phyloP scores from a whole-genome alignment of 2,329 filamentous ascomycete species.

The Penicillium thymicola region DNA sequence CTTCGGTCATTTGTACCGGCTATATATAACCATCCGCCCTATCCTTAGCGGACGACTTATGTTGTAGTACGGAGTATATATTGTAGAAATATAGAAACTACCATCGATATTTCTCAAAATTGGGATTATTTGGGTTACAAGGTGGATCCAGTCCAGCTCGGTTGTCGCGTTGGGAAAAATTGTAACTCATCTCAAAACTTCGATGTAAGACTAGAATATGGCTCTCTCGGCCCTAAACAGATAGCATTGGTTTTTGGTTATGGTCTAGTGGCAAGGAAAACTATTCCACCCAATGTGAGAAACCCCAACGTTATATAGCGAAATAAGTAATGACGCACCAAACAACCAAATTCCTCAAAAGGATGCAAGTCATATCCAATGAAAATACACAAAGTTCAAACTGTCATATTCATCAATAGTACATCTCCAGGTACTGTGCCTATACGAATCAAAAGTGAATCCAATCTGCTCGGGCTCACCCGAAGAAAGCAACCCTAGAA shows the following conservation, averaged over 20 bases:
- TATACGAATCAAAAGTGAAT: conserved; percentile 24
- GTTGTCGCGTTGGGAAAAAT: neutral
- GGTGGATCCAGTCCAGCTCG: neutral
- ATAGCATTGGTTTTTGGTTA: neutral
- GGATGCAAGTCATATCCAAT: no score
- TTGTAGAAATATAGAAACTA: neutral
- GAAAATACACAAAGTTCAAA: no score
- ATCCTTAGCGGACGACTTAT: neutral
- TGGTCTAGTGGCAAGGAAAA: neutral
- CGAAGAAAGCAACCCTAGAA: conserved; percentile 22
- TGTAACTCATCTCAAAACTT: neutral
- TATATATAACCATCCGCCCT: neutral
- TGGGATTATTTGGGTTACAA: neutral
- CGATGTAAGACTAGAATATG: no score
- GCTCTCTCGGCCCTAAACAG: no score
- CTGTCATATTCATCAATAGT: no score
- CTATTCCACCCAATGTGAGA: no score
- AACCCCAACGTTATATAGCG: no score
- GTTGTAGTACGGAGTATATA: no score
- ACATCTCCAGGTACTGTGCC: neutral
- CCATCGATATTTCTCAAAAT: neutral
- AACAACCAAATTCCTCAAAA: no score
- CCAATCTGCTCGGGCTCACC: conserved; percentile 20
- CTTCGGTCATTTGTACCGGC: neutral
- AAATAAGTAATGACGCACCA: no score